Conservation (phyloP, 768 basidiomycete species). For the Suillus subaureus region DNA sequence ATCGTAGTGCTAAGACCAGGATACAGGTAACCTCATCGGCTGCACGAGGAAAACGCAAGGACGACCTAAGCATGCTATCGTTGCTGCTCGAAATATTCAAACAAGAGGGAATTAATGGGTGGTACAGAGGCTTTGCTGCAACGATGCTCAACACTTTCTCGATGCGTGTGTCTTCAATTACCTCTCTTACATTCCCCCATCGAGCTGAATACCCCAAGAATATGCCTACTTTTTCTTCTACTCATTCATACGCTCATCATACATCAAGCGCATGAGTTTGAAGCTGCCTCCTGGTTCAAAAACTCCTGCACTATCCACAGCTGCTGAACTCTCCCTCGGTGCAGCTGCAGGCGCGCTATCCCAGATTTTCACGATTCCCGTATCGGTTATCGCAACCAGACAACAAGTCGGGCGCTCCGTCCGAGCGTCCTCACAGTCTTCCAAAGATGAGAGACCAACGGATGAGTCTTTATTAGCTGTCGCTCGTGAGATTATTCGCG, state of each 20-base stretch:
- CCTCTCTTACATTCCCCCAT: background rate
- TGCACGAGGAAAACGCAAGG: conserved; percentile 53
- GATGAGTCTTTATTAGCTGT: conserved; percentile 82
- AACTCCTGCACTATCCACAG: conserved; percentile 65
- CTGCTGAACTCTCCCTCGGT: conserved; percentile 83
- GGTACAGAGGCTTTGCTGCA: conserved; percentile 91
- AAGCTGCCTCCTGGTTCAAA: conserved; percentile 64
- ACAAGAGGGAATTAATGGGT: conserved; percentile 80
- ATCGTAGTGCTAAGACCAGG: conserved; percentile 83
- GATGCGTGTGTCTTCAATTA: conserved; percentile 67
- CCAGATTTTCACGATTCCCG: conserved; percentile 98
- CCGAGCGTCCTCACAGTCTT: background rate
- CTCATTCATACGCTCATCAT: conserved; percentile 82
- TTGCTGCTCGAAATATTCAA: conserved; percentile 73
- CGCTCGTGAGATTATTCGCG: conserved; percentile 82
- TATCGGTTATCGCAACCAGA: conserved; percentile 95
- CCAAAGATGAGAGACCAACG: conserved; percentile 13
- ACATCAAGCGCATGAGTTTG: conserved; percentile 68
- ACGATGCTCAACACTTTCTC: conserved; percentile 99
- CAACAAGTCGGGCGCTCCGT: conserved; percentile 79
- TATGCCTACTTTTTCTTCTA: conserved; percentile 99
- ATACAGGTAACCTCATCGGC: conserved; percentile 79
- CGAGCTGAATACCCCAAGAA: conserved; percentile 54
- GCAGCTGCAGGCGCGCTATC: conserved; percentile 93
- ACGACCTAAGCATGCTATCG: conserved; percentile 55